A percentile compares a stretch with the other conserved stretches of the same genome.
phyloP scores from a whole-genome alignment of 306 rosid species.

The Cajanus cajan region DNA sequence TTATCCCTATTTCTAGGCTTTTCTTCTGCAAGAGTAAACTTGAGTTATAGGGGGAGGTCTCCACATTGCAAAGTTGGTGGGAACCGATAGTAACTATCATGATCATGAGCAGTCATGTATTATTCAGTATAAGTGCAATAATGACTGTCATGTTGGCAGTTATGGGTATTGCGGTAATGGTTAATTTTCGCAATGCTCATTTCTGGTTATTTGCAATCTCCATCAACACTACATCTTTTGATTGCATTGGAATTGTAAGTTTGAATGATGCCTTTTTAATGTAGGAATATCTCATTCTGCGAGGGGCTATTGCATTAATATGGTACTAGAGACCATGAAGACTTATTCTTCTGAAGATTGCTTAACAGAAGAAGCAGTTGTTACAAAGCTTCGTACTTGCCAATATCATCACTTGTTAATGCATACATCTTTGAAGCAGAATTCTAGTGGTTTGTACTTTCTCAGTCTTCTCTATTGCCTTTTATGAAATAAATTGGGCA shows the following conservation, averaged over 20 bases:
- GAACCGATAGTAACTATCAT: neutral
- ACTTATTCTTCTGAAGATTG: conserved; percentile 79
- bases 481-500: neutral
- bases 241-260: conserved; percentile 1
- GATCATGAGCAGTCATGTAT: neutral
- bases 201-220: neutral
- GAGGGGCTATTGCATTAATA: conserved; percentile 83
- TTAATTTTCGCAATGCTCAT: neutral
- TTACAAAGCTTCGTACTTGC: conserved; percentile 91
- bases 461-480: neutral
- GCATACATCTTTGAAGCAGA: conserved; percentile 74
- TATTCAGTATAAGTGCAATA: neutral
- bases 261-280: conserved; percentile 24
- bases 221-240: neutral
- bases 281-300: conserved; percentile 91
- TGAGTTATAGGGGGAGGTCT: too few species aligned
- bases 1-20: too few species aligned
- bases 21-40: too few species aligned
- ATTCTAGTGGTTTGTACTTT: conserved; percentile 65
- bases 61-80: neutral
- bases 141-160: neutral
- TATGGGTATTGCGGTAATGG: neutral
- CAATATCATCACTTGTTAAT: conserved; percentile 80
- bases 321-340: conserved; percentile 92
- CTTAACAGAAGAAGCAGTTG: conserved; percentile 92